These are phyloP conservation scores for Craterostigma plantagineum DNA, from an alignment of 257 asterid species.

Conservation along the genomic window DNA sequence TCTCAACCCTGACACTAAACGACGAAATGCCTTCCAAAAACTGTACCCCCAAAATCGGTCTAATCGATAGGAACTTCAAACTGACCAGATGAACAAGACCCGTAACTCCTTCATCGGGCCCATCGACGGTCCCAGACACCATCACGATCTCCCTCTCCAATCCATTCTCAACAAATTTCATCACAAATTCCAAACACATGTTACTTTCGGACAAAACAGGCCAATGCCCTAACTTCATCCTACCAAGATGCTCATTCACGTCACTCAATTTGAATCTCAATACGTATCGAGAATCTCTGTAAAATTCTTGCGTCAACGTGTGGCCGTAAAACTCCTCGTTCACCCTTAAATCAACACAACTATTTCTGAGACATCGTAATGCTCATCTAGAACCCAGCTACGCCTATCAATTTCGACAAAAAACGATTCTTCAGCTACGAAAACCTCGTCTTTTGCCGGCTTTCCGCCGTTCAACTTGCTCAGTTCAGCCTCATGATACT, in stretches of 20 bases:
- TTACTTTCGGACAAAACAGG: conserved; percentile 45
- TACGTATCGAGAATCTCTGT: conserved; percentile 23
- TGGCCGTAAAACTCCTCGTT: conserved; percentile 29
- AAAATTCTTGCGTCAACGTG: conserved; percentile 31
- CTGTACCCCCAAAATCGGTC: conserved; percentile 36
- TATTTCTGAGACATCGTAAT: conserved; percentile 60
- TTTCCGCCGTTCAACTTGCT: conserved; percentile 11
- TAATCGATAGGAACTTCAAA: conserved; percentile 55
- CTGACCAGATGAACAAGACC: conserved; percentile 77
- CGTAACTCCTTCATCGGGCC: conserved; percentile 65
- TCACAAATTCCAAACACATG: conserved; percentile 40
- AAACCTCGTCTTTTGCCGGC: conserved; percentile 10
- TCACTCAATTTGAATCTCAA: conserved; percentile 51
- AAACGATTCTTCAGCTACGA: conserved; percentile 23
- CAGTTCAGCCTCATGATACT: conserved; percentile 14
- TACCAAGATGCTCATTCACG: conserved; percentile 40
- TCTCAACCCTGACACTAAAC: conserved; percentile 52
- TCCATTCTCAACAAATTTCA: conserved; percentile 19
- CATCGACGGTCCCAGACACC: conserved; percentile 61
- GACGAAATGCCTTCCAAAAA: conserved; percentile 23
- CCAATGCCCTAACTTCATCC: conserved; percentile 89
- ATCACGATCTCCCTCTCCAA: conserved; percentile 30
- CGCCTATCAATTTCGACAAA: conserved; percentile 44
- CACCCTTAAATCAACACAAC: conserved; percentile 41
- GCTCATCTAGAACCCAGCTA: conserved; percentile 47